phyloP scores from a whole-genome alignment of 176 grass and related monocot species.

The Juncus effusus region DNA sequence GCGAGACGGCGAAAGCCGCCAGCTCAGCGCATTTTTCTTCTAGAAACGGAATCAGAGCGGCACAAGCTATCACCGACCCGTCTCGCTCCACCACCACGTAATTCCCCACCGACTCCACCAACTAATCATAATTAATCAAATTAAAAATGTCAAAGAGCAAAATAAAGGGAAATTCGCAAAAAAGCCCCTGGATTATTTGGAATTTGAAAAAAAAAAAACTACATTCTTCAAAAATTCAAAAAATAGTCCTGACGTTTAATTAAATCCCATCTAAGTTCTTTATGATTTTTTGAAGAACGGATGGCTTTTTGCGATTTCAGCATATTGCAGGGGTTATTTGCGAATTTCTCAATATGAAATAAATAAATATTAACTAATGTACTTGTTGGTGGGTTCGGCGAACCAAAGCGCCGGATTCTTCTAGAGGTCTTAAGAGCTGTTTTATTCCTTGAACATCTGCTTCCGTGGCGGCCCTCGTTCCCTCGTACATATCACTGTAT shows the following conservation, averaged over 20 bases:
- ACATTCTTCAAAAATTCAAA: too few species aligned
- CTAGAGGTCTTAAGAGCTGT: conserved; percentile 65
- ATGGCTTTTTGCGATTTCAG: too few species aligned
- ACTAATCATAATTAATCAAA: background rate
- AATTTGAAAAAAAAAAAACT: too few species aligned
- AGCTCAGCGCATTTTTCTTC: conserved; percentile 88
- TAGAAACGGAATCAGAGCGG: conserved; percentile 73
- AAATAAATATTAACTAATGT: conserved; percentile 15
- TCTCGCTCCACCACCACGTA: conserved; percentile 85
- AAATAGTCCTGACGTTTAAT: too few species aligned
- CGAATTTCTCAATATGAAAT: background rate
- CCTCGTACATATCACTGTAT: conserved; percentile 84
- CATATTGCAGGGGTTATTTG: background rate
- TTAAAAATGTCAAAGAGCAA: too few species aligned
- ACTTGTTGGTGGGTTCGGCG: conserved; percentile 74
- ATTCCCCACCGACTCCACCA: conserved; percentile 42
- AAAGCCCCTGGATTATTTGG: too few species aligned
- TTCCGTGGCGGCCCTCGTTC: conserved; percentile 68
- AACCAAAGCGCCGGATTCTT: conserved; percentile 78
- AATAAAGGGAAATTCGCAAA: too few species aligned
- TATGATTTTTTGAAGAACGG: too few species aligned
- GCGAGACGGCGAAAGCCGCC: conserved; percentile 87
- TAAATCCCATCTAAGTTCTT: too few species aligned
- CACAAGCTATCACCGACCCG: conserved; percentile 84
- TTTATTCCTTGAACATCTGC: conserved; percentile 86